Evolutionary conservation across 495 filamentous ascomycete genomes (phyloP).

Genomic region (Neurospora sp.): DNA sequence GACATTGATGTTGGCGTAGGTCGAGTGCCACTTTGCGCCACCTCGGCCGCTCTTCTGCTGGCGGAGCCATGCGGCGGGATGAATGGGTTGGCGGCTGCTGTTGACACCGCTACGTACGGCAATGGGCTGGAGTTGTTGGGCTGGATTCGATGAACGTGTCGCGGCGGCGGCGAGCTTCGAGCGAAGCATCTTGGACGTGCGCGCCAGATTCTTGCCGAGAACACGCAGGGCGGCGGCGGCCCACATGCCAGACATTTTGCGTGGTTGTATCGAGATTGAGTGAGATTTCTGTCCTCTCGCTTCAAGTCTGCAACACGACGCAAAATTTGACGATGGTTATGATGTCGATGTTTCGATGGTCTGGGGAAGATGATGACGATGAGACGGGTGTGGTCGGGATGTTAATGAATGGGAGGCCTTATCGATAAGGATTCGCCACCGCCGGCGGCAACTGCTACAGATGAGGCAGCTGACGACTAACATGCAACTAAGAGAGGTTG

Average conservation of each 20-base stretch:
- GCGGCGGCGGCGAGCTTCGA: constrained; percentile 46
- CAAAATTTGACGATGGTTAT: not conserved
- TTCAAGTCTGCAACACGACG: not conserved
- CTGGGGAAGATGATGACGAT: not conserved
- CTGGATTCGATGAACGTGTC: constrained; percentile 35
- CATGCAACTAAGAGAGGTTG: not conserved
- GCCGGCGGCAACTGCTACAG: not conserved
- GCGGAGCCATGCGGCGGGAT: constrained; percentile 59
- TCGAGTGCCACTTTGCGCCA: constrained; percentile 55
- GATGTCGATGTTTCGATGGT: not conserved
- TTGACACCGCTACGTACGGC: constrained; percentile 35
- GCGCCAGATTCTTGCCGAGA: constrained; percentile 56
- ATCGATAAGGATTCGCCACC: constrained; percentile 21
- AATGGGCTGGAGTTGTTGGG: constrained; percentile 35
- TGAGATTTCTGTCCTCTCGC: not conserved
- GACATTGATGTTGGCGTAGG: constrained; percentile 45
- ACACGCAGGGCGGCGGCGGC: constrained; percentile 60
- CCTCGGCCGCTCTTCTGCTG: constrained; percentile 49
- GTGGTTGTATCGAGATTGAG: not conserved
- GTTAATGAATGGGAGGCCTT: not conserved
- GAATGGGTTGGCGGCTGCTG: constrained; percentile 54
- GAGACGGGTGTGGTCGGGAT: constrained; percentile 13
- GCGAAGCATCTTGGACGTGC: constrained; percentile 51
- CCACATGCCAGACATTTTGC: constrained; percentile 62
- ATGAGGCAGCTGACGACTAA: not conserved